These are phyloP conservation scores for Globisporangium viniferum DNA, from an alignment of 352 stramenopile genomes.

Conservation along the genomic window DNA sequence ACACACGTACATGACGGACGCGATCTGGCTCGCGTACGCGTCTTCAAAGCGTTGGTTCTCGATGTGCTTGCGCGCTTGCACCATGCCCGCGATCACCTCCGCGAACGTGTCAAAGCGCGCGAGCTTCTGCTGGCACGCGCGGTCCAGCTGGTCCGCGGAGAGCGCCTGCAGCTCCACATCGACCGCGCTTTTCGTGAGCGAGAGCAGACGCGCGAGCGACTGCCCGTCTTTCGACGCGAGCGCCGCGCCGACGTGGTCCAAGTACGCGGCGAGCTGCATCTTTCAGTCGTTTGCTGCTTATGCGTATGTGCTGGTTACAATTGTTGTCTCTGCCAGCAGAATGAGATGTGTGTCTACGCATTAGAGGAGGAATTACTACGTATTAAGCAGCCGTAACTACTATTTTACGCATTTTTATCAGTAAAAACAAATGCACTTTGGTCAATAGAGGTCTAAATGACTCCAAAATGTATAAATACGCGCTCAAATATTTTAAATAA, in stretches of 20 bases:
- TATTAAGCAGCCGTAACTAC: too few relatives aligned
- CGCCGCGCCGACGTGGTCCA: conserved; percentile 55
- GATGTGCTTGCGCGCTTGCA: conserved; percentile 65
- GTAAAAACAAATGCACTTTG: too few relatives aligned
- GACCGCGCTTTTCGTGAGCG: conserved; percentile 28
- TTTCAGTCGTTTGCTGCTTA: not conserved
- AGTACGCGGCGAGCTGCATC: conserved; percentile 63
- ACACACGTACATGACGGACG: conserved; percentile 52
- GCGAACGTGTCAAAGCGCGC: conserved; percentile 46
- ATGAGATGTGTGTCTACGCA: too few relatives aligned
- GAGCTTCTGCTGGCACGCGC: conserved; percentile 55
- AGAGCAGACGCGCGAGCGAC: conserved; percentile 52
- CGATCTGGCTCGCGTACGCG: conserved; percentile 67
- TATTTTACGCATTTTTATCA: too few relatives aligned
- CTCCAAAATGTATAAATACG: too few relatives aligned
- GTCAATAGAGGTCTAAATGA: too few relatives aligned
- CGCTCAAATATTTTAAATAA: too few relatives aligned
- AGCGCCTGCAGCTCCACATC: conserved; percentile 44
- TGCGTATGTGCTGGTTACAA: not conserved
- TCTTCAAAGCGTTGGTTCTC: conserved; percentile 39
- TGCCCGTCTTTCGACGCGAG: conserved; percentile 47
- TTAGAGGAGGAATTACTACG: too few relatives aligned
- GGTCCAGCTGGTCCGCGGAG: conserved; percentile 44
- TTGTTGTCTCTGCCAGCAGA: not conserved
- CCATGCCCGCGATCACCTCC: conserved; percentile 59